Base-by-base conservation (phyloP, 2,329 filamentous ascomycete genomes). In the Xylaria sp. region DNA sequence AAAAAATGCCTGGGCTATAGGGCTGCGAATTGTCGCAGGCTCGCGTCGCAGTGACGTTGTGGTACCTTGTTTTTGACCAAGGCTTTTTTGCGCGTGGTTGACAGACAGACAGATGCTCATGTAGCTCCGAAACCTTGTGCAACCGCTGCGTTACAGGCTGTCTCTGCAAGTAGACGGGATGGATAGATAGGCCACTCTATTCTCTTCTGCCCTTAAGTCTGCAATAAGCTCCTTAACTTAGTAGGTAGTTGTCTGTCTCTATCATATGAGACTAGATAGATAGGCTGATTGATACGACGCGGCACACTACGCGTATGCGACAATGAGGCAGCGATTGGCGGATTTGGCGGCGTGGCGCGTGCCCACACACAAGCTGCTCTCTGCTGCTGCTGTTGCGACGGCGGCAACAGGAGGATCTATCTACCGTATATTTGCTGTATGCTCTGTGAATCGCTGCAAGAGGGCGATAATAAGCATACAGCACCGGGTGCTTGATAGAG, bases 1-100 rank as follows among this genome's bases (percentile, higher is more conserved):
- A 62, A 62, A 60, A 46, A 39, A 10, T 62, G 58, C 49, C 23
- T 66, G 62, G 62, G 69, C 41, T 66, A 63, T 68, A 70, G 67
- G 68, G 72, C 68, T 68, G 66, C 49, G 46, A 61, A 49, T 64
- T 67, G 68, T 69, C 56, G 70, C 62, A 70, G 70, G 61, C 66
- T 64, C 65, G 64, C 66, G 68, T 72, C 64, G 64, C 63, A 67
- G 66, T 52, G 62, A 69, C 56, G 67, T 52, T 67, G 72, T 71
- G 66, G 64, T 60, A 68, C 69, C 62, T 65, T 46, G 56, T 59
- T 68, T 51, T 66, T 62, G 41, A 39, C 62, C 55, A 62, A 64
- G 43, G 31, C 49, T 58, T 36, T 36, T 36, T 36, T 52, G 49
- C 66, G 69, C 67, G 66, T 71, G 66, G 66, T 64, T 71, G 68